These are phyloP conservation scores for Penicillium canescens DNA, from an alignment of 495 filamentous ascomycete species.

Conservation along the genomic window DNA sequence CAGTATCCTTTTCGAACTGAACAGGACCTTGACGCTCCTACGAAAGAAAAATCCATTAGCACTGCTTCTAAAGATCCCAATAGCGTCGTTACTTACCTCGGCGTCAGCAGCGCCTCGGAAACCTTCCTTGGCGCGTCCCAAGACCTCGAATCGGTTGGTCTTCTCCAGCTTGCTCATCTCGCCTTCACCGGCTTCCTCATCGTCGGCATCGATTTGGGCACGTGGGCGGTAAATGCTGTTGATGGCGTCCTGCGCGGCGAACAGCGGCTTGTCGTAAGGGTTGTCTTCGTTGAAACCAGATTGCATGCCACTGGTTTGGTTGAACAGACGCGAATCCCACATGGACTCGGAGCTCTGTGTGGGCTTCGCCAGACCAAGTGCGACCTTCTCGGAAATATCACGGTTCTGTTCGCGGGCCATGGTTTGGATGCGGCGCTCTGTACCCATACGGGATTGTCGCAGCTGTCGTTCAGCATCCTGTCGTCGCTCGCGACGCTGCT, in stretches of 20 bases:
- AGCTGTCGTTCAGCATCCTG: conserved; percentile 85
- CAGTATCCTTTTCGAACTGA: conserved; percentile 93
- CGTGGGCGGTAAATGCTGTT: conserved; percentile 90
- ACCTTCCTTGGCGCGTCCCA: conserved; percentile 81
- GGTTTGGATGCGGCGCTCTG: conserved; percentile 83
- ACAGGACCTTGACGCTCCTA: conserved; percentile 85
- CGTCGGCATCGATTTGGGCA: conserved; percentile 65
- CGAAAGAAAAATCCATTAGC: conserved; percentile 20
- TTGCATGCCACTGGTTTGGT: conserved; percentile 86
- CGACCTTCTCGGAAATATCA: conserved; percentile 97
- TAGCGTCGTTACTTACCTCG: conserved; percentile 60
- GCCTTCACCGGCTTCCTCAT: conserved; percentile 76
- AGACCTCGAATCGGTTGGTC: conserved; percentile 77
- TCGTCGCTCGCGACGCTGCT: conserved; percentile 72
- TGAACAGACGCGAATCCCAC: conserved; percentile 97
- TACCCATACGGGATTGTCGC: conserved; percentile 93
- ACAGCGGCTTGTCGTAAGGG: conserved; percentile 94
- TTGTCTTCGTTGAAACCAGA: conserved; percentile 97
- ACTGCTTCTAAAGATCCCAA: conserved; percentile 1
- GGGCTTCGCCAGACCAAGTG: conserved; percentile 91
- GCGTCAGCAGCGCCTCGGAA: conserved; percentile 87
- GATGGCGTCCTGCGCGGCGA: conserved; percentile 94
- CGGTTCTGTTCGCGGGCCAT: conserved; percentile 94
- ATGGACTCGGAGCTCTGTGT: conserved; percentile 86
- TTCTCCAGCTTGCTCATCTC: conserved; percentile 89